Base-by-base conservation (phyloP, 2,329 filamentous ascomycete genomes). In the Fusarium floridanum region DNA sequence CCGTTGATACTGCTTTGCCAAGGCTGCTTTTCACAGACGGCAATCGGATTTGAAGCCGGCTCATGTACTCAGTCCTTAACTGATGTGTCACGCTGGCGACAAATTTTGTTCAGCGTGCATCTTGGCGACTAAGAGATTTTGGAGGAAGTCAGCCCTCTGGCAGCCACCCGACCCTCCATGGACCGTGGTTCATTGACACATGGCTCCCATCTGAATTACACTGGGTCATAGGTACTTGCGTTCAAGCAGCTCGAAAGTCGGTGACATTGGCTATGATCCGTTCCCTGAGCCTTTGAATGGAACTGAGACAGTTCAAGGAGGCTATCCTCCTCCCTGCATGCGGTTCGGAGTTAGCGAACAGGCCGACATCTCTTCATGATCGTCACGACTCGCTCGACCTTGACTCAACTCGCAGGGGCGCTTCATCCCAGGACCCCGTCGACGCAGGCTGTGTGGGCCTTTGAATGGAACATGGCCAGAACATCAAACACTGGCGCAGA, bases 271-370 rank as follows among this genome's bases (percentile, higher is more conserved):
- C 36, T 45, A 16, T 45, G 37, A 32, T 41, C 62, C 55, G 62
- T 59, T 56, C 60, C 61, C 61, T 55, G 29, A 16, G 29, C n/a
- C 37, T 59, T 56, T 7, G n/a, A 34, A 32, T 36, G 36, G 60
- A 37, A 29, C 41, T 37, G 56, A 45, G 61, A 61, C 48, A 48
- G 55, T 56, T 27, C 32, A 56, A 43, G 6, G 32, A 59, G 34
- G 29, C 61, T 59, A 36, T 60, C 65, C 34, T 24, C 53, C 68
- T 71, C 71, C 66, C 67, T 72, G 71, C 71, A 73, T 71, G 37
- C 63, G 36, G 27, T 57, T 45, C 60, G 61, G 59, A 34, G 32
- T 43, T 56, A 64, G 22, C 60, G 60, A 71, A 66, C 64, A 61
- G 20, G 60, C 67, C 59, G 53, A 65, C 64, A 39, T 69, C 43